A percentile compares a stretch with the other conserved stretches of the same genome.
phyloP scores from a whole-genome alignment of 78 protist species.

The Planoprotostelium fungivorum region DNA sequence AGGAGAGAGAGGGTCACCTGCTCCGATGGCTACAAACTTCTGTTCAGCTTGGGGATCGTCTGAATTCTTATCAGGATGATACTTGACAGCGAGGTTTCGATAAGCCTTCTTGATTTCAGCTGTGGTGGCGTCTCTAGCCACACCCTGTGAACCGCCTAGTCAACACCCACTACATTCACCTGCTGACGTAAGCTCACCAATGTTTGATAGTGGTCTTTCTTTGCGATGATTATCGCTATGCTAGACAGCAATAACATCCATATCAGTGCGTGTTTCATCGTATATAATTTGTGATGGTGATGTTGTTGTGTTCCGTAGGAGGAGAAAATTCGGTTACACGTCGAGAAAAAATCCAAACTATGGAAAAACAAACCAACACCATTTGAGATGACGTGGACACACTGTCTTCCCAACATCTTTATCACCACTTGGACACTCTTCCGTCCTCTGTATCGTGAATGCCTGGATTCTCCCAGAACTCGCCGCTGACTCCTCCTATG shows the following conservation, averaged over 20 bases:
- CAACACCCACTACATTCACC: background rate
- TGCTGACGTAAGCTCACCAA: background rate
- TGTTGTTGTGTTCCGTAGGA: background rate
- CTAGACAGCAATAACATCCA: background rate
- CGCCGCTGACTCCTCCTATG: background rate
- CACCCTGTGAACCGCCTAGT: conserved; percentile 8
- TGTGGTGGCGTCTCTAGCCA: conserved; percentile 24
- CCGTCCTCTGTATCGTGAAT: background rate
- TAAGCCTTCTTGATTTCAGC: conserved; percentile 46
- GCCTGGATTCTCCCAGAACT: background rate
- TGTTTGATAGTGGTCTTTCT: background rate
- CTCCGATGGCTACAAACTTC: background rate
- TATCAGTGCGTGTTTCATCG: background rate
- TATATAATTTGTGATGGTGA: background rate
- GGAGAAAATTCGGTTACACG: background rate
- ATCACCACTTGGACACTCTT: background rate
- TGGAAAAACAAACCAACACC: background rate
- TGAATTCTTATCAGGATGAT: conserved; percentile 55
- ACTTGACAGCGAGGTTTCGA: background rate
- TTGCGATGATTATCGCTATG: background rate
- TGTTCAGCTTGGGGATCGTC: conserved; percentile 10
- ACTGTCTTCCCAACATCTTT: no score
- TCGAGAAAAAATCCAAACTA: background rate
- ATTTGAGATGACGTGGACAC: background rate
- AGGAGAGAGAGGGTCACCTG: no score